Evolutionary conservation across 805 yeast species (phyloP), one percentile per base, ranked within the genome.

Genomic region (Kodamaea jinghongensis): DNA sequence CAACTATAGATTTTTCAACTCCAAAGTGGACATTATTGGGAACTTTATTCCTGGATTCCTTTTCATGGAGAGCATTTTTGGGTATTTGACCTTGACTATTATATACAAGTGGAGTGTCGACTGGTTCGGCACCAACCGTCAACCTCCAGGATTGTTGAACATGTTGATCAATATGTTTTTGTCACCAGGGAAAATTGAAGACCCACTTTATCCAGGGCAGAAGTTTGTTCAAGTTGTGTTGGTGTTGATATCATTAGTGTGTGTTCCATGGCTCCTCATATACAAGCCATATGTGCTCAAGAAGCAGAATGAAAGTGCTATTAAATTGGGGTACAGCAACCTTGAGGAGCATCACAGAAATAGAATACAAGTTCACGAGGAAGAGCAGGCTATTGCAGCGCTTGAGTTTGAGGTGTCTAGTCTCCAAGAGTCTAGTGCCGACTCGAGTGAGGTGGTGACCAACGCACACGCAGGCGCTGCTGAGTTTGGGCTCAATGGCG

Each of bases 1-100:
- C 41, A 93, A 93, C 62, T 82, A 83, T 52, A 52, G 76, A 23
- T 76, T 75, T 58, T 87, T 79, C 71, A 68, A 80, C 31, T 82
- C 89, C 28, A 60, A 62, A 34, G 79, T 93, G 49, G 97, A 93
- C 59, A 79, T 93, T 31, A 65, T 85, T 52, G 98, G 98, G 44
- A 93, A 91, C 66, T 93, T 93, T 56, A 73, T 91, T 43, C 99
- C 99, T 1, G 96, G 98, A 28, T 70, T 93, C 41, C 68, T 93
- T 35, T 93, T 93, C 65, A 88, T 93, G 96, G 96, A 89, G 64
- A 84, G 96, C 37, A 91, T 93, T 33, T 93, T 93, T 59, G 99
- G 99, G 28, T 93, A 93, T 61, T 71, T 93, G 45, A 78, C 96
- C 0, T 61, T 90, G 49, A 76, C 88, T 43, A 93, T 93, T 50